phyloP scores from a whole-genome alignment of 2,329 filamentous ascomycete genomes.

The Didymella lethalis region DNA sequence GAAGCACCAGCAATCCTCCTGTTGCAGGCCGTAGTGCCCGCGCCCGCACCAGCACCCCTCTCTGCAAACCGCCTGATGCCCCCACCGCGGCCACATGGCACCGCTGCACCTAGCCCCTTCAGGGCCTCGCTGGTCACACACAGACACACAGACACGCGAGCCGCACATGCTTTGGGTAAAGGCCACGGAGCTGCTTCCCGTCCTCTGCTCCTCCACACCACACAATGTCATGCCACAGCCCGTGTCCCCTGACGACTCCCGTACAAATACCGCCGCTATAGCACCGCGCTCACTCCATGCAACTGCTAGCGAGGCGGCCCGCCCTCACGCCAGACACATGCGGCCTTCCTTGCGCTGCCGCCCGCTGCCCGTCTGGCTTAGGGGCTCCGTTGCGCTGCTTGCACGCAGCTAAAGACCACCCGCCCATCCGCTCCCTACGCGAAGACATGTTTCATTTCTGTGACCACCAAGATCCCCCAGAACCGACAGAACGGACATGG shows the following conservation, averaged over 20 bases:
- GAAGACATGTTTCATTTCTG: slow-evolving; percentile 18
- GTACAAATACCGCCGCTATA: not conserved
- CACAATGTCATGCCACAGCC: not conserved
- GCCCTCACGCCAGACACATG: not conserved
- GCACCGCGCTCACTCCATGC: not conserved
- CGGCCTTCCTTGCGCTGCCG: not conserved
- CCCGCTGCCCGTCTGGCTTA: not conserved
- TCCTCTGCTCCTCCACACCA: not conserved
- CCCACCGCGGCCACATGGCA: not conserved
- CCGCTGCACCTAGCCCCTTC: not conserved
- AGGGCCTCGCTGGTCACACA: not conserved
- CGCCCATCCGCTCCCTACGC: not conserved
- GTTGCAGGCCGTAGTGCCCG: not conserved
- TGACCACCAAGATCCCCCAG: slow-evolving; percentile 8
- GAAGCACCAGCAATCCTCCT: not conserved
- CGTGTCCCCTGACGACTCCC: not conserved
- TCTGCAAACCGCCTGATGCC: not conserved
- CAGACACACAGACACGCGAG: not conserved
- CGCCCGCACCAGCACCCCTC: not conserved
- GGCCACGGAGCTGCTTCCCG: not conserved
- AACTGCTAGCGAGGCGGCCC: not conserved
- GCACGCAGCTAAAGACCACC: slow-evolving; percentile 6
- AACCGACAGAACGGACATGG: slow-evolving; percentile 10
- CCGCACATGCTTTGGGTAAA: not conserved
- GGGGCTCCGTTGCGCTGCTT: not conserved